Evolutionary conservation across 1,284 basidiomycete species (phyloP).

Genomic region (Naganishia sp.): DNA sequence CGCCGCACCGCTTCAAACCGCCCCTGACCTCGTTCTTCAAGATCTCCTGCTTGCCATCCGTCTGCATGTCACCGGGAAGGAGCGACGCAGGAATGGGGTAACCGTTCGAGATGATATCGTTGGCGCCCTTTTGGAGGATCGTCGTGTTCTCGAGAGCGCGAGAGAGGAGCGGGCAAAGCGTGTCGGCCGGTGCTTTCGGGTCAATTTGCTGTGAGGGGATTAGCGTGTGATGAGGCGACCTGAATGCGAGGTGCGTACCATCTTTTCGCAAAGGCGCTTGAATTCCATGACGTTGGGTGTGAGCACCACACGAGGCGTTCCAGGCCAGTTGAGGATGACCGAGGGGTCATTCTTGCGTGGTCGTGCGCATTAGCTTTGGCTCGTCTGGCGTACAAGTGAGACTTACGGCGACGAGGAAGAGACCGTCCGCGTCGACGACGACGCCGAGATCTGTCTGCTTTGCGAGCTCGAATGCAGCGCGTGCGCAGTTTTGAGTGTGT

Average conservation of each 20-base stretch:
- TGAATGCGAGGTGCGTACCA: conserved; percentile 57
- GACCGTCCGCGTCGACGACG: conserved; percentile 87
- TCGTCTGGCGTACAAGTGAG: background rate
- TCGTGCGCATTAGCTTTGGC: background rate
- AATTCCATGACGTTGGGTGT: conserved; percentile 97
- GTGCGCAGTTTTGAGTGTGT: conserved; percentile 77
- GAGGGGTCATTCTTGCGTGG: conserved; percentile 72
- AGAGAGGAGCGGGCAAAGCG: conserved; percentile 67
- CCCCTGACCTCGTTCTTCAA: conserved; percentile 71
- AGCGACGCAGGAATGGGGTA: conserved; percentile 41
- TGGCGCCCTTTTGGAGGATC: conserved; percentile 84
- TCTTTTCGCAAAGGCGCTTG: conserved; percentile 72
- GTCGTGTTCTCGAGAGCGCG: conserved; percentile 78
- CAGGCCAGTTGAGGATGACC: conserved; percentile 66
- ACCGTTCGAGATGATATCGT: conserved; percentile 59
- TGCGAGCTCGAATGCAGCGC: conserved; percentile 57
- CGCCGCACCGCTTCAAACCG: conserved; percentile 88
- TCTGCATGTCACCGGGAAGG: conserved; percentile 28
- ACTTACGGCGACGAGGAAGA: conserved; percentile 51
- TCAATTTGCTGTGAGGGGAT: conserved; percentile 55
- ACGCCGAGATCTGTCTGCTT: conserved; percentile 72
- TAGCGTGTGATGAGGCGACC: background rate
- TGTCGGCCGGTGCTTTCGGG: conserved; percentile 52
- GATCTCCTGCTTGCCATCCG: conserved; percentile 47
- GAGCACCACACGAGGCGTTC: conserved; percentile 56